These are phyloP conservation scores for Stylosanthes scabra DNA, from an alignment of 331 rosid genomes.

Conservation along the genomic window DNA sequence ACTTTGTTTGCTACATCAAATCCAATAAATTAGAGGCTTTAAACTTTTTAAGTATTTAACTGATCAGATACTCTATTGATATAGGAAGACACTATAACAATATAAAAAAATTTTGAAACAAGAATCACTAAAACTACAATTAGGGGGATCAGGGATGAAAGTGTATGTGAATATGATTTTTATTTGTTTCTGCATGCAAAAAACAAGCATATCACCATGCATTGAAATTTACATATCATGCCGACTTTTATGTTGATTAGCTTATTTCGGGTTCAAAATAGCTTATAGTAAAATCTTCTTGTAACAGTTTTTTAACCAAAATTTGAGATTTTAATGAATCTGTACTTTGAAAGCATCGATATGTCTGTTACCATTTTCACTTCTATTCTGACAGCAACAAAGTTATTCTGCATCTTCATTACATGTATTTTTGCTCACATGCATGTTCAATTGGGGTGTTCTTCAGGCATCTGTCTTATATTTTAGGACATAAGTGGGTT, in stretches of 20 bases:
- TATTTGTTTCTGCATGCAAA: not conserved
- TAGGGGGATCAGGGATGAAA: not conserved
- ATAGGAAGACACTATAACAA: constrained; percentile 3
- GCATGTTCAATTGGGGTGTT: not conserved
- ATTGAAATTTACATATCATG: constrained; percentile 1
- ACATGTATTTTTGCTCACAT: not conserved
- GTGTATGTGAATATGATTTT: not conserved
- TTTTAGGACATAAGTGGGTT: constrained; percentile 4
- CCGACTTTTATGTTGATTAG: not conserved
- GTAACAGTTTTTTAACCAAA: too few relatives aligned
- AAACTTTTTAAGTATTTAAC: not conserved
- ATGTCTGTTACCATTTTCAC: not conserved
- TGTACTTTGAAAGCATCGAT: constrained; percentile 3
- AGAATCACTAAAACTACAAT: not conserved
- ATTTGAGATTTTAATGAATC: not conserved
- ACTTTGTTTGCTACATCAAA: not conserved
- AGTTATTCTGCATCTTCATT: not conserved
- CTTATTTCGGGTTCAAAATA: too few relatives aligned
- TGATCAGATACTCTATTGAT: not conserved
- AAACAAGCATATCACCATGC: not conserved
- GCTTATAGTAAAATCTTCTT: too few relatives aligned
- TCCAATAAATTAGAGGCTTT: not conserved
- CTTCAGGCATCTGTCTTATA: constrained; percentile 9
- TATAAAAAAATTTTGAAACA: not conserved
- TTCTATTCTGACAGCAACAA: constrained; percentile 14